phyloP scores from a whole-genome alignment of 495 filamentous ascomycete species.

The Neurospora sp. region DNA sequence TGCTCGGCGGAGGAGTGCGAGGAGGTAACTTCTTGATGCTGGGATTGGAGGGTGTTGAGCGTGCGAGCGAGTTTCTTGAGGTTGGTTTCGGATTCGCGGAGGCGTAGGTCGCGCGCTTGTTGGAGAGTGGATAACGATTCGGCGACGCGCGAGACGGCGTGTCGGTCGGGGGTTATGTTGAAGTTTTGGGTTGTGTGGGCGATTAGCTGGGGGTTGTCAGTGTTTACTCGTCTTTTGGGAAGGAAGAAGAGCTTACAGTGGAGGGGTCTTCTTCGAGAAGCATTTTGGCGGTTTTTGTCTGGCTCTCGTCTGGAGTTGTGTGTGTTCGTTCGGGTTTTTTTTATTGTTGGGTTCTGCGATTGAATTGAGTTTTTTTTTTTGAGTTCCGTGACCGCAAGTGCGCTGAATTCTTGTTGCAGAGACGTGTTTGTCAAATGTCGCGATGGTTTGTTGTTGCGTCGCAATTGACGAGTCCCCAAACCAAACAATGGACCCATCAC shows the following conservation, averaged over 20 bases:
- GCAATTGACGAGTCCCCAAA: neutral
- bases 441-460: constrained; percentile 5
- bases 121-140: constrained; percentile 71
- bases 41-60: constrained; percentile 53
- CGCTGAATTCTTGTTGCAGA: neutral
- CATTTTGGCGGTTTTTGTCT: constrained; percentile 48
- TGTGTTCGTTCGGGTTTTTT: too few relatives aligned
- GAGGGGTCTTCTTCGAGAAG: constrained; percentile 94
- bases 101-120: constrained; percentile 64
- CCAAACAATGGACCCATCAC: constrained; percentile 11
- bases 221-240: too few relatives aligned
- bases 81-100: constrained; percentile 58
- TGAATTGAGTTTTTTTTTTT: neutral
- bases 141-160: constrained; percentile 75
- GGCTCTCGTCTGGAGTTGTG: too few relatives aligned
- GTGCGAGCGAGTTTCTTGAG: constrained; percentile 67
- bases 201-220: constrained; percentile 86
- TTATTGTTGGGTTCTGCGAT: neutral
- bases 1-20: constrained; percentile 66
- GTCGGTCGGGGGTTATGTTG: constrained; percentile 81
- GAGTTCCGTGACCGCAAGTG: neutral
- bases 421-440: neutral
- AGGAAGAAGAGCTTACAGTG: constrained; percentile 44
- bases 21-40: constrained; percentile 60
- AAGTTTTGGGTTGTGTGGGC: constrained; percentile 85